A percentile compares a stretch with the other conserved stretches of the same genome.
These are phyloP conservation scores for Penicillium sp. DNA, from an alignment of 2,329 filamentous ascomycete genomes.

Conservation along the genomic window DNA sequence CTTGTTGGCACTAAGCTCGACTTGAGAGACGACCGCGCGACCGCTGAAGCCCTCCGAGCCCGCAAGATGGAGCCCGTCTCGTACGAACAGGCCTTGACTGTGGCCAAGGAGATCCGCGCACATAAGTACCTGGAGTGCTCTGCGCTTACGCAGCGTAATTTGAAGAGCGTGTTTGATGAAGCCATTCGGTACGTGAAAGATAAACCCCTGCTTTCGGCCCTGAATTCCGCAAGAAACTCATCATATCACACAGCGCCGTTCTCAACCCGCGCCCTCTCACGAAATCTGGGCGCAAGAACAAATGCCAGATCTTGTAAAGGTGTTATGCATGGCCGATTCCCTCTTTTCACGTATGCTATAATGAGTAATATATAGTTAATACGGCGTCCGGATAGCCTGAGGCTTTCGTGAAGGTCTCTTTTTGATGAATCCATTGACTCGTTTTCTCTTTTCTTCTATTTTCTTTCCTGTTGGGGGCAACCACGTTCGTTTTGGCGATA, in stretches of 20 bases:
- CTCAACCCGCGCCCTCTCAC: conserved; percentile 49
- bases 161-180: conserved; percentile 99
- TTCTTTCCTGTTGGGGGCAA: background rate
- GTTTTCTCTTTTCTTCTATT: conserved; percentile 14
- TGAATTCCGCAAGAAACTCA: background rate
- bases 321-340: conserved; percentile 16
- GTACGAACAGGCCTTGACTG: conserved; percentile 85
- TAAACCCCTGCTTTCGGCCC: background rate
- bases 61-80: conserved; percentile 98
- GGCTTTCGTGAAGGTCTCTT: conserved; percentile 21
- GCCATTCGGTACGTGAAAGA: conserved; percentile 77
- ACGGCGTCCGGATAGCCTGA: conserved; percentile 36
- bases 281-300: conserved; percentile 47
- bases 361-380: conserved; percentile 41
- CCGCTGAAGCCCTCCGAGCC: conserved; percentile 76
- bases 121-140: conserved; percentile 99
- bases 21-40: conserved; percentile 83
- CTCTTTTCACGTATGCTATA: conserved; percentile 31
- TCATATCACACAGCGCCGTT: conserved; percentile 41
- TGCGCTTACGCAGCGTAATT: conserved; percentile 89
- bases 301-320: conserved; percentile 48
- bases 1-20: conserved; percentile 97
- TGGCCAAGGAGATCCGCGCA: conserved; percentile 91
- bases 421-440: conserved; percentile 30
- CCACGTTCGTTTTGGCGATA: background rate